phyloP scores from a whole-genome alignment of 2,329 filamentous ascomycete genomes.

The Stachybotrys echinatus region DNA sequence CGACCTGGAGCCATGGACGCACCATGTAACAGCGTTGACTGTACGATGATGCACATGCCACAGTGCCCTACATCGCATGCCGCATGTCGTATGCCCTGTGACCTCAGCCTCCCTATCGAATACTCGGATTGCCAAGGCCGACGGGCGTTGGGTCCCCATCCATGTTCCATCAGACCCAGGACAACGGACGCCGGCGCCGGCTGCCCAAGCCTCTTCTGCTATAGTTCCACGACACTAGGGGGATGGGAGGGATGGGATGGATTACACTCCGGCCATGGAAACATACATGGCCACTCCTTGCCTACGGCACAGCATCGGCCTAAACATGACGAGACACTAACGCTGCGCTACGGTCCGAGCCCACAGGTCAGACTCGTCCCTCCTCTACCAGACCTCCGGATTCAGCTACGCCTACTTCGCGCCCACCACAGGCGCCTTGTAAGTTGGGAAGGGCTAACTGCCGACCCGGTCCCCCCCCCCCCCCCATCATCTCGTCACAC shows the following conservation, averaged over 20 bases:
- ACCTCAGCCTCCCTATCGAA: not conserved
- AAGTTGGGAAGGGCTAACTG: not conserved
- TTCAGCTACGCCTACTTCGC: constrained; percentile 2
- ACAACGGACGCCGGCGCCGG: not conserved
- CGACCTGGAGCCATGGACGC: too few species aligned
- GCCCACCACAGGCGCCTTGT: not conserved
- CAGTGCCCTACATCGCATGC: not conserved
- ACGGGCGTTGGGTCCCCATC: not conserved
- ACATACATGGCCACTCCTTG: not conserved
- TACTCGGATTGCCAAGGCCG: not conserved
- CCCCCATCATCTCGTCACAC: not conserved
- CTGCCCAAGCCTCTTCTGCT: not conserved
- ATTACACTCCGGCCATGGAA: not conserved
- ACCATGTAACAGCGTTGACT: too few species aligned
- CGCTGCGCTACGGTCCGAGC: not conserved
- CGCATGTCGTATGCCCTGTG: too few species aligned
- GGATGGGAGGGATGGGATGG: not conserved
- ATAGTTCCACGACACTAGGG: not conserved
- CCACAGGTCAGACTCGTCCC: not conserved
- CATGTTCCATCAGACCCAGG: not conserved
- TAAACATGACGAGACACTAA: not conserved
- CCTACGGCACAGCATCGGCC: not conserved
- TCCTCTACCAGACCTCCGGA: constrained; percentile 12
- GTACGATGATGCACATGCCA: not conserved
- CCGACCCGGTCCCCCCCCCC: not conserved